phyloP scores from a whole-genome alignment of 2,329 filamentous ascomycete genomes.

The Fusarium armeniacum region DNA sequence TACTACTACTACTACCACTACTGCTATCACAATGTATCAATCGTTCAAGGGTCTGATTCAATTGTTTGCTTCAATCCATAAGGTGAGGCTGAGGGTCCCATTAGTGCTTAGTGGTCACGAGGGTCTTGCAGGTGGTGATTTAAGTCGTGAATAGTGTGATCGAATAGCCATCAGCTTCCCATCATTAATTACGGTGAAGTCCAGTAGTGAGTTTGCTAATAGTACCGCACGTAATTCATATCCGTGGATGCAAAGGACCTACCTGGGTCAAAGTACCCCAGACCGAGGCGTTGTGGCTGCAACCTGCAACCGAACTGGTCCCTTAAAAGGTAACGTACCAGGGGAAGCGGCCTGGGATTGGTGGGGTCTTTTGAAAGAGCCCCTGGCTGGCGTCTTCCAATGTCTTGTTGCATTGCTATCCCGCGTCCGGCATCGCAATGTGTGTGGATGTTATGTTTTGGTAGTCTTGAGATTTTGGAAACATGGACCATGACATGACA shows the following conservation, averaged over 20 bases:
- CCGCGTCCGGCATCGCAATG: slow-evolving; percentile 13
- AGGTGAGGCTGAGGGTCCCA: slow-evolving; percentile 32
- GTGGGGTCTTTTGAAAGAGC: slow-evolving; percentile 31
- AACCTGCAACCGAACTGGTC: slow-evolving; percentile 34
- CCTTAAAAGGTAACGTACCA: slow-evolving; percentile 27
- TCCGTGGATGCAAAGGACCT: slow-evolving; percentile 9
- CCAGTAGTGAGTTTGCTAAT: slow-evolving; percentile 4
- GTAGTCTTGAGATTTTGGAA: slow-evolving; percentile 2
- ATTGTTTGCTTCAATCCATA: slow-evolving; percentile 1
- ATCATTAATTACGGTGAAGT: neutral
- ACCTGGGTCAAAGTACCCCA: slow-evolving; percentile 37
- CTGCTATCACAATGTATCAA: slow-evolving; percentile 5
- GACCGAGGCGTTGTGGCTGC: slow-evolving; percentile 41
- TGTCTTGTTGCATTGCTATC: slow-evolving; percentile 15
- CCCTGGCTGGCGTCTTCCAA: slow-evolving; percentile 29
- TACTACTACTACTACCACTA: neutral
- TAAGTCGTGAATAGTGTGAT: neutral
- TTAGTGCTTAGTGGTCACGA: slow-evolving; percentile 34
- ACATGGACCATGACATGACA: slow-evolving; percentile 4
- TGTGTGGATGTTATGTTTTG: slow-evolving; percentile 1
- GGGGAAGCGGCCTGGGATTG: slow-evolving; percentile 40
- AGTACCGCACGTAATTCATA: slow-evolving; percentile 2
- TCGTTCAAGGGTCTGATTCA: neutral
- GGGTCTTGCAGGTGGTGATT: slow-evolving; percentile 13
- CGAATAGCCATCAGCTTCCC: neutral